Evolutionary conservation across 1,284 basidiomycete species (phyloP).

Genomic region (Pseudozyma thailandica): DNA sequence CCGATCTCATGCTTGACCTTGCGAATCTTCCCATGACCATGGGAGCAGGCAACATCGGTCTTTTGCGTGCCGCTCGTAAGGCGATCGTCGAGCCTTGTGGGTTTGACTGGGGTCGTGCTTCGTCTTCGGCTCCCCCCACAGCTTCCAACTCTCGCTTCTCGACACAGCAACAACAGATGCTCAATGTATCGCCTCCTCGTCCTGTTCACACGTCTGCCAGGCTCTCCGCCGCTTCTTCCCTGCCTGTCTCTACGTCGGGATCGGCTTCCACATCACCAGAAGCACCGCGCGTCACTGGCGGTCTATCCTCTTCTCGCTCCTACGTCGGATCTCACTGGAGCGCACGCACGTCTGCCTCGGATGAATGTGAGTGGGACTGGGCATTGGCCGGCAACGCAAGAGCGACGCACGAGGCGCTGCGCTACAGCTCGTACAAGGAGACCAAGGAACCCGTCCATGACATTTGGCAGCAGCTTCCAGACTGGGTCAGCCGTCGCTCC

Average conservation of each 20-base stretch:
- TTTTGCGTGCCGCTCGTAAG: constrained; percentile 42
- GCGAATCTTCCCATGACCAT: constrained; percentile 36
- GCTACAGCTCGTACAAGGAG: constrained; percentile 34
- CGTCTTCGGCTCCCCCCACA: constrained; percentile 24
- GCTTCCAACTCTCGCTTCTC: constrained; percentile 11
- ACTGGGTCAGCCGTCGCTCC: constrained; percentile 44
- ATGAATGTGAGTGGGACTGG: constrained; percentile 52
- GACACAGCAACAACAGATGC: constrained; percentile 14
- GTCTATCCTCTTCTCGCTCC: constrained; percentile 12
- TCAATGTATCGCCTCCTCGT: constrained; percentile 1
- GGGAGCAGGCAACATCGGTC: constrained; percentile 35
- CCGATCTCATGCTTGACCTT: constrained; percentile 40
- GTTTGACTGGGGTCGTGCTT: constrained; percentile 41
- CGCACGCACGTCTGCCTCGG: constrained; percentile 6
- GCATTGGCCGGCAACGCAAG: constrained; percentile 37
- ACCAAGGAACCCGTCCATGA: constrained; percentile 40
- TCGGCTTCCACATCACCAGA: constrained; percentile 26
- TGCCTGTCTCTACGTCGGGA: constrained; percentile 19
- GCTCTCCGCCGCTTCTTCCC: constrained; percentile 4
- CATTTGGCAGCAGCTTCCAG: constrained; percentile 48
- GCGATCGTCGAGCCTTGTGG: constrained; percentile 38
- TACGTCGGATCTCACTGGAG: constrained; percentile 16
- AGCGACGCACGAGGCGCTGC: constrained; percentile 28
- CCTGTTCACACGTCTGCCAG: background rate
- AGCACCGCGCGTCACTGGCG: constrained; percentile 1